Conservation (phyloP, 2,329 filamentous ascomycete species). For the Cercospora sesami region DNA sequence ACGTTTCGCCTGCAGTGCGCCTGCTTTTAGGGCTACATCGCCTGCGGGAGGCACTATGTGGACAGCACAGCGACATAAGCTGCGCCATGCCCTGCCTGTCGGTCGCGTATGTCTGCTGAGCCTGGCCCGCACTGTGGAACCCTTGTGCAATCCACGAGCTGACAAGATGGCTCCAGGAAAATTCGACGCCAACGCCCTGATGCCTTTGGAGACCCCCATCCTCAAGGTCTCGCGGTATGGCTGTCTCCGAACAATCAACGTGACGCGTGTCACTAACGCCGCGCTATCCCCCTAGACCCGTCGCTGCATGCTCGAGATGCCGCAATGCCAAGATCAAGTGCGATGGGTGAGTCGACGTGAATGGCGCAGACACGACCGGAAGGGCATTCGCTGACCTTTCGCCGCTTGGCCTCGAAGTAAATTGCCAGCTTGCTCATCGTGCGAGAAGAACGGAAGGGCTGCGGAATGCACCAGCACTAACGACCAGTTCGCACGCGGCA, state of each 20-base stretch:
- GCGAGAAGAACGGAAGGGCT: conserved; percentile 84
- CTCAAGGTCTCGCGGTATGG: conserved; percentile 75
- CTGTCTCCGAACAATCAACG: conserved; percentile 35
- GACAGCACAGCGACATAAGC: conserved; percentile 13
- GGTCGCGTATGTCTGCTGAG: neutral
- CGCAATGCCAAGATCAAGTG: conserved; percentile 96
- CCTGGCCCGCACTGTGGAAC: neutral
- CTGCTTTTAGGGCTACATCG: conserved; percentile 3
- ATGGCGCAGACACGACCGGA: neutral
- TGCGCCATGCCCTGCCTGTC: conserved; percentile 3
- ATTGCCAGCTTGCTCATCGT: conserved; percentile 89
- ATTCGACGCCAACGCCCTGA: conserved; percentile 35
- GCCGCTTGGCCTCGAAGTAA: conserved; percentile 55
- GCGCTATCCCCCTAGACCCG: conserved; percentile 19
- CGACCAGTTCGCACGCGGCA: conserved; percentile 92
- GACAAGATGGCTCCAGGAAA: conserved; percentile 32
- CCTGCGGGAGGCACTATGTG: conserved; percentile 4
- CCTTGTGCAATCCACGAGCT: conserved; percentile 1
- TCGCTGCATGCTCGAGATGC: conserved; percentile 70
- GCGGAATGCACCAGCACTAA: conserved; percentile 90
- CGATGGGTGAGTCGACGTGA: conserved; percentile 56
- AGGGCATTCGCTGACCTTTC: neutral
- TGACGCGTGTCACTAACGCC: conserved; percentile 14
- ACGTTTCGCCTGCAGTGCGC: conserved; percentile 17
- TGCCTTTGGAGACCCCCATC: conserved; percentile 58